phyloP scores from a whole-genome alignment of 176 grass and related monocot species.

The Oryza brachyantha region DNA sequence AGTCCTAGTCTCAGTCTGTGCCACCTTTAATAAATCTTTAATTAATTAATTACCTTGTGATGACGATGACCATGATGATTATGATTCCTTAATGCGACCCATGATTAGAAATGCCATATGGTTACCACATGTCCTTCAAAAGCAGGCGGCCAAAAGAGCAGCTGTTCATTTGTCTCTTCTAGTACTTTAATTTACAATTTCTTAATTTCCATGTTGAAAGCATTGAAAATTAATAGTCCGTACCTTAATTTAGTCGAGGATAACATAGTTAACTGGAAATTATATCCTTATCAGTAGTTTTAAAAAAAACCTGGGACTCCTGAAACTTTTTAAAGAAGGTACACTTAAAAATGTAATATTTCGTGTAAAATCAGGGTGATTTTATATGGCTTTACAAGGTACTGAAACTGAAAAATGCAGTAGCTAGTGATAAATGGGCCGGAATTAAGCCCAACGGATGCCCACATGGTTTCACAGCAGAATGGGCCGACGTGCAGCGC shows the following conservation, averaged over 20 bases:
- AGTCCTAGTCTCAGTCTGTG: neutral
- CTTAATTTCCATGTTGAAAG: neutral
- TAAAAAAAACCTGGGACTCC: neutral
- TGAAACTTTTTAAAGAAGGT: neutral
- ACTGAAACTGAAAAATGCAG: neutral
- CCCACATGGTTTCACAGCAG: too few relatives aligned
- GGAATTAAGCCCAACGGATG: too few relatives aligned
- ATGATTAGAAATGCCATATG: slow-evolving; percentile 29
- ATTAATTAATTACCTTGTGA: neutral
- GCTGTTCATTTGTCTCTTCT: slow-evolving; percentile 30
- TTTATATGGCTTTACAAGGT: neutral
- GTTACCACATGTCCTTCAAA: slow-evolving; percentile 10
- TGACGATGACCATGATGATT: neutral
- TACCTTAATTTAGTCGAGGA: neutral
- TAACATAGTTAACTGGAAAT: neutral
- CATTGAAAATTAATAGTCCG: neutral
- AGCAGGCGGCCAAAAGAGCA: slow-evolving; percentile 16
- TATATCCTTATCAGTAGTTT: too few relatives aligned
- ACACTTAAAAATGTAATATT: neutral
- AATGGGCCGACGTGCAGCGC: neutral
- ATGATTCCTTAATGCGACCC: slow-evolving; percentile 1
- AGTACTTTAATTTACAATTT: slow-evolving; percentile 3
- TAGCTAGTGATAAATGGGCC: neutral
- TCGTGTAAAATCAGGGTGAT: neutral
- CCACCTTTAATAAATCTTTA: neutral